Percentiles rank a stretch among this genome's conserved stretches.
These are phyloP conservation scores for Yamadazyma buinensis DNA, from an alignment of 1,139 yeast species.

Conservation along the genomic window DNA sequence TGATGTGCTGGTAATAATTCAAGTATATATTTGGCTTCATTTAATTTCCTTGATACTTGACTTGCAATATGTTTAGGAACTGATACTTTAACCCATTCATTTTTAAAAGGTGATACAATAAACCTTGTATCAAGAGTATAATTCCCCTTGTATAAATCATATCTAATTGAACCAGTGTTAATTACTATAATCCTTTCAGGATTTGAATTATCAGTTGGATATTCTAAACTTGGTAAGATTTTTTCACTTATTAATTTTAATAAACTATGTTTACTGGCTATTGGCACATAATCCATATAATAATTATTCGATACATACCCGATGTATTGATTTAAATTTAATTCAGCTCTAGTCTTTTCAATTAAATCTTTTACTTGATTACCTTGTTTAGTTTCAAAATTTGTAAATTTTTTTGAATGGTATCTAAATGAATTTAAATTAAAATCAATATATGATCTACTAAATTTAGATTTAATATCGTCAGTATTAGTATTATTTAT, in stretches of 20 bases:
- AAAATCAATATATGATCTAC: conserved; percentile 78
- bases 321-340: conserved; percentile 52
- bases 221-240: conserved; percentile 55
- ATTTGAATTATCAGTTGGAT: conserved; percentile 7
- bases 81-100: conserved; percentile 65
- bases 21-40: conserved; percentile 44
- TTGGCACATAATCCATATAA: conserved; percentile 67
- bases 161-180: conserved; percentile 87
- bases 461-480: conserved; percentile 20
- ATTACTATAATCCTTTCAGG: conserved; percentile 59
- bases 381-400: conserved; percentile 53
- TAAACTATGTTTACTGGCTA: conserved; percentile 56
- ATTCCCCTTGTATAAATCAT: conserved; percentile 82
- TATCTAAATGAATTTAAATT: conserved; percentile 63
- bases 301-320: conserved; percentile 67
- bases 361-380: conserved; percentile 43
- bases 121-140: conserved; percentile 79
- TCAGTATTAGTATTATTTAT: conserved; percentile 26
- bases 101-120: conserved; percentile 82
- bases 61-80: conserved; percentile 51
- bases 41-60: conserved; percentile 45
- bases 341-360: conserved; percentile 36
- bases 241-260: conserved; percentile 55
- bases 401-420: conserved; percentile 42
- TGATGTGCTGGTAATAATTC: conserved; percentile 28